These are phyloP conservation scores for Populus hybrid DNA, from an alignment of 441 rosid species.

Conservation along the genomic window DNA sequence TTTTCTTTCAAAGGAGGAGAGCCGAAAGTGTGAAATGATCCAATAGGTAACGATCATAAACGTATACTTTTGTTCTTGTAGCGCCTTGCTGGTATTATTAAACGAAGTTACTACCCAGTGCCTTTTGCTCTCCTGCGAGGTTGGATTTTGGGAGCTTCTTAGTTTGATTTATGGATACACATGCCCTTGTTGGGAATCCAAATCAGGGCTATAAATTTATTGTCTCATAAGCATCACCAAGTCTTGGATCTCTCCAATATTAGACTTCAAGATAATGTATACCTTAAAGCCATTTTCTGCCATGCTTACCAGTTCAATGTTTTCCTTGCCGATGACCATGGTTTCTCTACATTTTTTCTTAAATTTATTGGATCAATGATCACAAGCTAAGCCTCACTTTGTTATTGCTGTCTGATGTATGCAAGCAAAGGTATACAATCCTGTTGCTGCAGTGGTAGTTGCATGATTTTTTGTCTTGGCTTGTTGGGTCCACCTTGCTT, in stretches of 20 bases:
- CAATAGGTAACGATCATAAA: not conserved
- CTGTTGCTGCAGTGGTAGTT: constrained; percentile 8
- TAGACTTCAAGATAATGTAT: not conserved
- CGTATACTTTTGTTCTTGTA: not conserved
- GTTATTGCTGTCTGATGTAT: not conserved
- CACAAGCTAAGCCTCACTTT: not conserved
- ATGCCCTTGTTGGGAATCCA: not conserved
- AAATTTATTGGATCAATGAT: not conserved
- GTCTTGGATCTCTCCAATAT: not conserved
- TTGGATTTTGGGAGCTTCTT: not conserved
- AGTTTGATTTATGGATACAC: not conserved
- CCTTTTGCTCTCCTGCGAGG: not conserved
- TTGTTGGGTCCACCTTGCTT: constrained; percentile 15
- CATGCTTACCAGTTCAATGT: not conserved
- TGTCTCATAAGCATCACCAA: not conserved
- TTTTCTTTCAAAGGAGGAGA: constrained; percentile 1
- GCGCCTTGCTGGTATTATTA: not conserved
- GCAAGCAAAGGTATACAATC: not conserved
- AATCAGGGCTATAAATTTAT: not conserved
- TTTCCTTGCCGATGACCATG: not conserved
- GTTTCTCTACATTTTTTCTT: not conserved
- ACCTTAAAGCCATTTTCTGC: not conserved
- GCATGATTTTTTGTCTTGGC: constrained; percentile 9
- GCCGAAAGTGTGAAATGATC: not conserved
- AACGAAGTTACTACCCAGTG: not conserved